These are phyloP conservation scores for Dendrobium chrysotoxum DNA, from an alignment of 106 monocot genomes.

Conservation along the genomic window DNA sequence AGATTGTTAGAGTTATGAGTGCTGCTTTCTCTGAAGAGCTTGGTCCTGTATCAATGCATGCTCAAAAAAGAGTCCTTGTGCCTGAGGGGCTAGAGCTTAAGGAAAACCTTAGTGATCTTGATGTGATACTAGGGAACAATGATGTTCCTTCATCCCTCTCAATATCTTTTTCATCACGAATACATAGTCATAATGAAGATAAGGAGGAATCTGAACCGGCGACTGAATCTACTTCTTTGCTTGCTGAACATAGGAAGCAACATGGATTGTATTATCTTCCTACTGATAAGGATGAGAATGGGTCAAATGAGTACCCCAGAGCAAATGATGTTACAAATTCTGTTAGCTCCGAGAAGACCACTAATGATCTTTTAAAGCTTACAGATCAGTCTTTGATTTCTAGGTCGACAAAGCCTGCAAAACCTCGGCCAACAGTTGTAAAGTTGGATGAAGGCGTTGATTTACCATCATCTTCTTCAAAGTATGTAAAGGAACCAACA, in stretches of 20 bases:
- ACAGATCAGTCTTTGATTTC: constrained; percentile 27
- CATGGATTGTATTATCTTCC: constrained; percentile 87
- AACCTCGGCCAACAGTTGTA: constrained; percentile 76
- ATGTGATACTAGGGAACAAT: constrained; percentile 31
- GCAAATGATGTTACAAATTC: constrained; percentile 37
- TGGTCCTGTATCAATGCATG: constrained; percentile 53
- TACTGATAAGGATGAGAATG: constrained; percentile 42
- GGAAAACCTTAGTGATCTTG: constrained; percentile 67
- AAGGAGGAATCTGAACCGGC: constrained; percentile 20
- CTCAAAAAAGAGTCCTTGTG: constrained; percentile 49
- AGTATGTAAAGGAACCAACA: constrained; percentile 16
- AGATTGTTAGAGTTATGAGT: constrained; percentile 31
- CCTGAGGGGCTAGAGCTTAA: constrained; percentile 63
- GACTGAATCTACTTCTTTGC: constrained; percentile 46
- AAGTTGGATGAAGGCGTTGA: constrained; percentile 62
- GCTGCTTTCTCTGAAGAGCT: constrained; percentile 56
- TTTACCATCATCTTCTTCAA: constrained; percentile 14
- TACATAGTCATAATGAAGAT: constrained; percentile 9
- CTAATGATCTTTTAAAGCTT: constrained; percentile 39
- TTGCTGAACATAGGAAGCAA: constrained; percentile 70
- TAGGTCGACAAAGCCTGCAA: constrained; percentile 41
- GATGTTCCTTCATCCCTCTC: constrained; percentile 15
- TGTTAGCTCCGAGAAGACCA: constrained; percentile 14
- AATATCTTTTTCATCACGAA: constrained; percentile 36
- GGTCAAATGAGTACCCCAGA: constrained; percentile 51